These are phyloP conservation scores for Geranium rotundifolium DNA, from an alignment of 345 rosid genomes.

Conservation along the genomic window DNA sequence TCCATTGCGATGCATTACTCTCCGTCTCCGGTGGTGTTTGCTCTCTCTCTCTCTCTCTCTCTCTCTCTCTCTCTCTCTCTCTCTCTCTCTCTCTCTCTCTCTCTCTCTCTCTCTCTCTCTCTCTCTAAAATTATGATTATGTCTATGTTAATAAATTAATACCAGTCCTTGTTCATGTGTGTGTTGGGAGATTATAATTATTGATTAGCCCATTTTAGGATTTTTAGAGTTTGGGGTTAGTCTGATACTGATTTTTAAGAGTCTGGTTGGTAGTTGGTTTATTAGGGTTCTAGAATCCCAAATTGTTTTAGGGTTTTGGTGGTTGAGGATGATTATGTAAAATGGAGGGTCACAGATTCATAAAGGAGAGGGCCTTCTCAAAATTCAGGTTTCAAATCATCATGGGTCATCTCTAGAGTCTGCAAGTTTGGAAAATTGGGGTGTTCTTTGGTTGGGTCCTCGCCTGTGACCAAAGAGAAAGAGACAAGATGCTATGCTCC, in stretches of 20 bases:
- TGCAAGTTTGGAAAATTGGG: not conserved
- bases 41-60: too few species aligned
- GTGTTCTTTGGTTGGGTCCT: not conserved
- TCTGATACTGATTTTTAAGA: not conserved
- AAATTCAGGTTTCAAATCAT: too few species aligned
- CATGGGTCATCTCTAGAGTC: too few species aligned
- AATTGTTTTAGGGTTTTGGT: not conserved
- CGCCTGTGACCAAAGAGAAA: not conserved
- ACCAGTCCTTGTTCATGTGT: not conserved
- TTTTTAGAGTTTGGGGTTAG: not conserved
- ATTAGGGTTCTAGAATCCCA: not conserved
- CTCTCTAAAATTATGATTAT: constrained; percentile 6
- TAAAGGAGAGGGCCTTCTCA: too few species aligned
- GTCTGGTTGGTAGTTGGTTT: not conserved
- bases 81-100: too few species aligned
- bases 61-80: not conserved
- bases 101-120: too few species aligned
- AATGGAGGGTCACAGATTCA: not conserved
- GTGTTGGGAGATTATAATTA: not conserved
- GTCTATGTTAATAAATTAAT: constrained; percentile 7
- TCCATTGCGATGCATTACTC: constrained; percentile 1
- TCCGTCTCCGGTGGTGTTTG: constrained; percentile 11
- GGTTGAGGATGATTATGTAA: not conserved
- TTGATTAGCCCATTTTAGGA: not conserved
- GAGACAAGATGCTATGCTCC: too few species aligned